Conservation (phyloP, 306 rosid species). For the Cucurbita moschata region DNA sequence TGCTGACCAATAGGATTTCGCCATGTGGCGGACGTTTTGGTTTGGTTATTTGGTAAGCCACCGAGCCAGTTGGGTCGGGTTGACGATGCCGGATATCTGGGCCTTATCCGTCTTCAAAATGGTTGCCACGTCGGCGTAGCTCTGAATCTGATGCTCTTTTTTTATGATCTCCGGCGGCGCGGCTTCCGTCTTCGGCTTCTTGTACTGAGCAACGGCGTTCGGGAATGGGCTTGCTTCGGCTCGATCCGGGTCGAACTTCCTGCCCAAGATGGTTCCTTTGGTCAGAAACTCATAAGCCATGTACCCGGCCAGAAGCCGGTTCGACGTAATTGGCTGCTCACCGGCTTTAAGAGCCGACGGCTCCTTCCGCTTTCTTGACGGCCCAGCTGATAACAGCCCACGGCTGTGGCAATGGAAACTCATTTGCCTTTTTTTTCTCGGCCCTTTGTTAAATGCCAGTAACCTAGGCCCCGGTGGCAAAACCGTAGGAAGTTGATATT, state of each 20-base stretch:
- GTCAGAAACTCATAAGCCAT: slow-evolving; percentile 63
- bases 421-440: not conserved
- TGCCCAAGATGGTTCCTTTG: slow-evolving; percentile 45
- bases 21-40: not conserved
- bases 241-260: slow-evolving; percentile 26
- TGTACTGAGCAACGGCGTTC: slow-evolving; percentile 3
- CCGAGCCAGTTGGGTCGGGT: slow-evolving; percentile 54
- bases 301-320: slow-evolving; percentile 56
- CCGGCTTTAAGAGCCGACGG: slow-evolving; percentile 1
- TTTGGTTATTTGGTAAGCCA: slow-evolving; percentile 41
- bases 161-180: slow-evolving; percentile 10
- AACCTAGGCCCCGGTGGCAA: not conserved
- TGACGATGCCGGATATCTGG: slow-evolving; percentile 55
- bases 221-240: not conserved
- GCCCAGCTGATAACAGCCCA: slow-evolving; percentile 8
- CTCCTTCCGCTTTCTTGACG: slow-evolving; percentile 3
- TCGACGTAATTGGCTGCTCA: slow-evolving; percentile 14
- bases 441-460: not conserved
- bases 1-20: not conserved
- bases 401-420: not conserved
- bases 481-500: not conserved
- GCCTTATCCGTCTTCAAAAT: slow-evolving; percentile 43
- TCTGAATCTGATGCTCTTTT: slow-evolving; percentile 28
- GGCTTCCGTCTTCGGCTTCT: slow-evolving; percentile 9
- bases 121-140: slow-evolving; percentile 38